Conservation (phyloP, 2,329 filamentous ascomycete genomes). For the Aureobasidium mangrovei region DNA sequence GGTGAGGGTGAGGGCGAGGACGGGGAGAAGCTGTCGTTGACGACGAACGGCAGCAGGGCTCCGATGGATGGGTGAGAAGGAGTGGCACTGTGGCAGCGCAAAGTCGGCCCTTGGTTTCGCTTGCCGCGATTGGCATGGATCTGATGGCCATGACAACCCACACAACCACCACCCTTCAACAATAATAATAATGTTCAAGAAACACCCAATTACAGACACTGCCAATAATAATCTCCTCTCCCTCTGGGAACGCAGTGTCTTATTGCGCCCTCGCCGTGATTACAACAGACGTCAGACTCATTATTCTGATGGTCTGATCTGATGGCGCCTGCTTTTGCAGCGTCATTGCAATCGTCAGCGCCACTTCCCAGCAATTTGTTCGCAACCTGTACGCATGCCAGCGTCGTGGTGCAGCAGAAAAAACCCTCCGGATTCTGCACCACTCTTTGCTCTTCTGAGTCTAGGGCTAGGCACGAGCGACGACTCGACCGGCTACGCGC, state of each 20-base stretch:
- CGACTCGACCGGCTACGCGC: not conserved
- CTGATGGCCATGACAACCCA: not conserved
- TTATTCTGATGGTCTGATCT: not conserved
- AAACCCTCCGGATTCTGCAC: not conserved
- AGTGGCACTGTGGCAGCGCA: not conserved
- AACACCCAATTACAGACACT: not conserved
- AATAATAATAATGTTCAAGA: not conserved
- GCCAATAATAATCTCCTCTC: not conserved
- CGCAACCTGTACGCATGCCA: not conserved
- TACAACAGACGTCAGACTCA: no score
- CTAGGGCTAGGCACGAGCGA: not conserved
- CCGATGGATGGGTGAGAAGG: constrained; percentile 1
- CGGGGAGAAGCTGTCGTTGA: constrained; percentile 10
- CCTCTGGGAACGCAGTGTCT: not conserved
- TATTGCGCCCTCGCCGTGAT: not conserved
- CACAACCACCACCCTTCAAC: not conserved
- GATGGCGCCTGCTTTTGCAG: not conserved
- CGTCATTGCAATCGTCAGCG: constrained; percentile 5
- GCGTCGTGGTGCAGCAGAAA: not conserved
- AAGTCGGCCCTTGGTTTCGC: constrained; percentile 11
- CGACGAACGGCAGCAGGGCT: not conserved
- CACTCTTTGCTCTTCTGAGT: constrained; percentile 3
- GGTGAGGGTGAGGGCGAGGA: constrained; percentile 1
- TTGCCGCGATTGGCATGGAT: constrained; percentile 7
- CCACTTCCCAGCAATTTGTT: not conserved